Conservation (phyloP, 1,284 basidiomycete genomes). For the Apiotrichum veenhuisii region DNA sequence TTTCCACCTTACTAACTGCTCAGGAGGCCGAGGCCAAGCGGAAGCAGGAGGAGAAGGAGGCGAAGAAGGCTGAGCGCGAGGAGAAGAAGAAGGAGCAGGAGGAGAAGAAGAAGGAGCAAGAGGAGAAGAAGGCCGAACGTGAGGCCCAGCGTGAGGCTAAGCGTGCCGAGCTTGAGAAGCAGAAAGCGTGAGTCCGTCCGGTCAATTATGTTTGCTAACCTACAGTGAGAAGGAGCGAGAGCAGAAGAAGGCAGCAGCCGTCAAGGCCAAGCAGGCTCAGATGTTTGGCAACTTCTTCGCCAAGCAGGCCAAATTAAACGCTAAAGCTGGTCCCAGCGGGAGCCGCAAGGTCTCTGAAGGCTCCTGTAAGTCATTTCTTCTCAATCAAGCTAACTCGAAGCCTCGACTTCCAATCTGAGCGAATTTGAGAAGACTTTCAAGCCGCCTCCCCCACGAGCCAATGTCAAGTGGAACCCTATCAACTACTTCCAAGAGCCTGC, state of each 20-base stretch:
- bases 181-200: constrained; percentile 17
- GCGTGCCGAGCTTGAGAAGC: constrained; percentile 12
- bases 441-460: constrained; percentile 24
- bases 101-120: constrained; percentile 12
- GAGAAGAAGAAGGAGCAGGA: constrained; percentile 9
- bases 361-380: constrained; percentile 17
- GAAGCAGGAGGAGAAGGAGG: constrained; percentile 11
- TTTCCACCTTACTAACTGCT: constrained; percentile 8
- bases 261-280: constrained; percentile 33
- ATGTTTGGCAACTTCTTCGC: constrained; percentile 35
- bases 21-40: constrained; percentile 28
- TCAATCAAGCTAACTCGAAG: background rate
- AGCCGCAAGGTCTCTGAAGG: background rate
- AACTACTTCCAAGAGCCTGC: constrained; percentile 20
- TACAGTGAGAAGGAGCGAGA: constrained; percentile 34
- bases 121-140: constrained; percentile 11
- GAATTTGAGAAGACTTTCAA: constrained; percentile 36
- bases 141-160: constrained; percentile 11
- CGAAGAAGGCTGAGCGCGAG: constrained; percentile 7
- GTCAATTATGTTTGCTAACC: background rate
- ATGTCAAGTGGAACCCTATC: constrained; percentile 34
- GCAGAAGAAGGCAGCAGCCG: constrained; percentile 31
- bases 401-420: background rate
- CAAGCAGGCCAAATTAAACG: background rate
- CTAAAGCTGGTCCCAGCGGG: constrained; percentile 1